Conservation (phyloP, 169 alveolate genomes). For the Amoebophrya sp. region DNA sequence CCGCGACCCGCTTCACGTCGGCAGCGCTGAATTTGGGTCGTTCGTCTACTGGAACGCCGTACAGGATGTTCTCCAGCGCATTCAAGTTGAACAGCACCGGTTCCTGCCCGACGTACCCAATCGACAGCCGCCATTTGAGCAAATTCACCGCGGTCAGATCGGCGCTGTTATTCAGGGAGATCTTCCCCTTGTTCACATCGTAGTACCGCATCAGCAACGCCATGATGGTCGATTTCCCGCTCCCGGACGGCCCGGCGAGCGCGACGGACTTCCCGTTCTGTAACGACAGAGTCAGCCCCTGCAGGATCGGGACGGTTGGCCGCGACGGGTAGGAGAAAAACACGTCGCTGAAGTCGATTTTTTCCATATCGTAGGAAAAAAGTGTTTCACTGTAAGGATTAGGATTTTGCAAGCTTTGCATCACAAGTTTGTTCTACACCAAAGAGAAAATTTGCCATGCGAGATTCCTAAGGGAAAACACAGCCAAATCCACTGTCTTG, state of each 20-base stretch:
- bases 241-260: slow-evolving; percentile 68
- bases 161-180: slow-evolving; percentile 57
- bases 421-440: too few relatives aligned
- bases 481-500: too few relatives aligned
- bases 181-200: slow-evolving; percentile 43
- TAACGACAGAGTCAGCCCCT: slow-evolving; percentile 52
- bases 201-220: slow-evolving; percentile 58
- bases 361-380: slow-evolving; percentile 42
- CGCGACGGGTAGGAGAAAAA: neutral
- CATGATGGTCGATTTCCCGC: slow-evolving; percentile 68
- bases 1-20: neutral
- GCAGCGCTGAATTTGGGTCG: neutral
- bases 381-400: too few relatives aligned
- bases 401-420: too few relatives aligned
- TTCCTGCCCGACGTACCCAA: slow-evolving; percentile 42
- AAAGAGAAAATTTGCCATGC: too few relatives aligned
- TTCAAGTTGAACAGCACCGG: slow-evolving; percentile 34
- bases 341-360: slow-evolving; percentile 55
- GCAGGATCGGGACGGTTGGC: neutral
- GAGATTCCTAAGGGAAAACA: too few relatives aligned
- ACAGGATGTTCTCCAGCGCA: slow-evolving; percentile 64
- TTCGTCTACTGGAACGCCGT: slow-evolving; percentile 56
- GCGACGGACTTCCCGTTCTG: slow-evolving; percentile 66
- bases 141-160: slow-evolving; percentile 56
- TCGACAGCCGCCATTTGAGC: slow-evolving; percentile 50